A percentile compares a stretch with the other conserved stretches of the same genome.
phyloP scores from a whole-genome alignment of 495 filamentous ascomycete genomes.

The Podospora pseudopauciseta region DNA sequence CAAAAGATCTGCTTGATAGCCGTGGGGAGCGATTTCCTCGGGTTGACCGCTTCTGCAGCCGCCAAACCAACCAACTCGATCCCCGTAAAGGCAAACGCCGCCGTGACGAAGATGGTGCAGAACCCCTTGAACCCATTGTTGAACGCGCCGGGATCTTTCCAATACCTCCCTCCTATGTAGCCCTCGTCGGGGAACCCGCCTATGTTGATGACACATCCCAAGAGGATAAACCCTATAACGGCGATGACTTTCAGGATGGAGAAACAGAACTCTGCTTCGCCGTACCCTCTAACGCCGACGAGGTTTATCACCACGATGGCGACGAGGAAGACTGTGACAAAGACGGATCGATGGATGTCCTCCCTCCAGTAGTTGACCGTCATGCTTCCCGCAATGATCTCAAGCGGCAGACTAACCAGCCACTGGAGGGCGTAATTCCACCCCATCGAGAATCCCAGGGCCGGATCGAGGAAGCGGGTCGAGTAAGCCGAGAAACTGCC shows the following conservation, averaged over 20 bases:
- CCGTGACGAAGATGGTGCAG: slow-evolving; percentile 89
- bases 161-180: slow-evolving; percentile 83
- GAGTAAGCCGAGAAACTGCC: slow-evolving; percentile 93
- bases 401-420: slow-evolving; percentile 82
- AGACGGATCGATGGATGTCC: slow-evolving; percentile 65
- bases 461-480: slow-evolving; percentile 86
- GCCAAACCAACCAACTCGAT: slow-evolving; percentile 93
- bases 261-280: slow-evolving; percentile 88
- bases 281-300: slow-evolving; percentile 82
- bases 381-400: slow-evolving; percentile 86
- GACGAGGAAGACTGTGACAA: slow-evolving; percentile 78
- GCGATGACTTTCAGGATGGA: slow-evolving; percentile 82
- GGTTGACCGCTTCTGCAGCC: slow-evolving; percentile 82
- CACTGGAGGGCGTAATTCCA: slow-evolving; percentile 98
- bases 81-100: slow-evolving; percentile 87
- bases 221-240: slow-evolving; percentile 81
- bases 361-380: slow-evolving; percentile 83
- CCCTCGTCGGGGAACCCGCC: slow-evolving; percentile 71
- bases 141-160: slow-evolving; percentile 84
- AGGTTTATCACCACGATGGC: slow-evolving; percentile 77
- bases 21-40: slow-evolving; percentile 78
- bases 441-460: slow-evolving; percentile 97
- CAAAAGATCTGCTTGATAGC: slow-evolving; percentile 94
- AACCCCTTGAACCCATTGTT: slow-evolving; percentile 91
- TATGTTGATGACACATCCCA: slow-evolving; percentile 73